A percentile compares a stretch with the other conserved stretches of the same genome.
These are phyloP conservation scores for Mastigamoeba balamuthi DNA, from an alignment of 78 protist species.

Conservation along the genomic window DNA sequence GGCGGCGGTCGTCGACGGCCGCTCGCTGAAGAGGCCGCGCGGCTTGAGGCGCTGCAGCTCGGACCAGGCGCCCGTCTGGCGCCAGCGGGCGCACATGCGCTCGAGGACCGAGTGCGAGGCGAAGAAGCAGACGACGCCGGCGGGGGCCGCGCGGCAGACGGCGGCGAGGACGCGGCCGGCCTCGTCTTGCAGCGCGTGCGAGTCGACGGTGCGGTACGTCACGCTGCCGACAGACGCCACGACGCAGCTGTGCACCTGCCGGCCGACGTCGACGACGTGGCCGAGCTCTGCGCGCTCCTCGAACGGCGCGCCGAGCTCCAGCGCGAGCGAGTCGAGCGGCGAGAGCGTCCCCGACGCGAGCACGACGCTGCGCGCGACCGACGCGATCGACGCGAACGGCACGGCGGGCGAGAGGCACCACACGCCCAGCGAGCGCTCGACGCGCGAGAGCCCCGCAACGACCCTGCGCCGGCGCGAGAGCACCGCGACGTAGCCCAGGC, in stretches of 20 bases:
- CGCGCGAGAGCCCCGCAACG: too few species aligned
- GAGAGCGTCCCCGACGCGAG: slow-evolving; percentile 11
- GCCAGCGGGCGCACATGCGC: neutral
- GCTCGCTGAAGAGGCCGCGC: neutral
- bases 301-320: slow-evolving; percentile 16
- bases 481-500: too few species aligned
- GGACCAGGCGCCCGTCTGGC: neutral
- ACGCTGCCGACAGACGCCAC: neutral
- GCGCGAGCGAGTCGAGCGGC: slow-evolving; percentile 1
- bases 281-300: neutral
- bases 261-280: slow-evolving; percentile 1
- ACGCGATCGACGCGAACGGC: neutral
- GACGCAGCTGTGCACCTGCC: neutral
- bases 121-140: slow-evolving; percentile 33
- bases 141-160: neutral
- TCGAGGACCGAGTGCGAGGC: slow-evolving; percentile 10
- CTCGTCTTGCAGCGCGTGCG: neutral
- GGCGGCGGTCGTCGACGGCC: neutral
- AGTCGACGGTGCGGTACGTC: neutral
- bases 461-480: too few species aligned
- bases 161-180: neutral
- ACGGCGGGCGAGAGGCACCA: slow-evolving; percentile 39
- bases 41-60: neutral
- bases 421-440: neutral
- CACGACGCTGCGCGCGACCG: neutral